Percentiles rank a stretch among this genome's conserved stretches.
Conservation (phyloP, 768 basidiomycete species). For the Tylopilus felleus region DNA sequence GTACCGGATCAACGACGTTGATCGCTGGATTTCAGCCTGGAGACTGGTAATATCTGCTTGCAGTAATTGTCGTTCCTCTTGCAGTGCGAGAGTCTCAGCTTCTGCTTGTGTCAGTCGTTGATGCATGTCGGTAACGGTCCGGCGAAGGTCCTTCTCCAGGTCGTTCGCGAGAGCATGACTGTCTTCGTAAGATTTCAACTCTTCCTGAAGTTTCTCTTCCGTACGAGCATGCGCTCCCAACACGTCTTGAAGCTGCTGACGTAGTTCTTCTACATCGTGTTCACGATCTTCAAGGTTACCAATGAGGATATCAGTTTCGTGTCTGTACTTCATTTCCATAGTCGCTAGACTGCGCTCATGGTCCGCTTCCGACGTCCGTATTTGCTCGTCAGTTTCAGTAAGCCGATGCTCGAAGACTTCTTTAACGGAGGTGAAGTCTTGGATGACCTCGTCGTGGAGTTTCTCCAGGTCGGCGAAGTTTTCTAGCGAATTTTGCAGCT, state of each 20-base stretch:
- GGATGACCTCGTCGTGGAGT: conserved; percentile 21
- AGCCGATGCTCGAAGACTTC: conserved; percentile 33
- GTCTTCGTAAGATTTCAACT: conserved; percentile 26
- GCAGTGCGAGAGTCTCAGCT: conserved; percentile 33
- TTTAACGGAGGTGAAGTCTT: conserved; percentile 24
- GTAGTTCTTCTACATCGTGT: conserved; percentile 32
- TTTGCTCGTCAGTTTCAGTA: conserved; percentile 18
- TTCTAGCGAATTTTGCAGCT: conserved; percentile 20
- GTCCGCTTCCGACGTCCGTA: conserved; percentile 29
- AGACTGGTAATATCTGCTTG: conserved; percentile 57
- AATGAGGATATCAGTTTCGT: conserved; percentile 35
- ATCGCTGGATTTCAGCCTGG: conserved; percentile 64
- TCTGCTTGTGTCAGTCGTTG: conserved; percentile 42
- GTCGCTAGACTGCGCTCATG: conserved; percentile 12
- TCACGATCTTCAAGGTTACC: conserved; percentile 37
- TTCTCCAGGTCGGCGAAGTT: conserved; percentile 26
- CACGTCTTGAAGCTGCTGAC: conserved; percentile 39
- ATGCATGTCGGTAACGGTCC: conserved; percentile 35
- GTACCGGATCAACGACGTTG: conserved; percentile 56
- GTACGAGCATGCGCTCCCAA: conserved; percentile 32
- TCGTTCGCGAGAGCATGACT: conserved; percentile 32
- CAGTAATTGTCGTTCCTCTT: conserved; percentile 49
- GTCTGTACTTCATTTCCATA: conserved; percentile 35
- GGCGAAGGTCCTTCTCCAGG: conserved; percentile 33
- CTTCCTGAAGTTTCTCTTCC: conserved; percentile 26